Percentiles rank a stretch among this genome's conserved stretches.
Evolutionary conservation across 2,329 filamentous ascomycete genomes (phyloP).

Genomic region (Epichloe sibirici): DNA sequence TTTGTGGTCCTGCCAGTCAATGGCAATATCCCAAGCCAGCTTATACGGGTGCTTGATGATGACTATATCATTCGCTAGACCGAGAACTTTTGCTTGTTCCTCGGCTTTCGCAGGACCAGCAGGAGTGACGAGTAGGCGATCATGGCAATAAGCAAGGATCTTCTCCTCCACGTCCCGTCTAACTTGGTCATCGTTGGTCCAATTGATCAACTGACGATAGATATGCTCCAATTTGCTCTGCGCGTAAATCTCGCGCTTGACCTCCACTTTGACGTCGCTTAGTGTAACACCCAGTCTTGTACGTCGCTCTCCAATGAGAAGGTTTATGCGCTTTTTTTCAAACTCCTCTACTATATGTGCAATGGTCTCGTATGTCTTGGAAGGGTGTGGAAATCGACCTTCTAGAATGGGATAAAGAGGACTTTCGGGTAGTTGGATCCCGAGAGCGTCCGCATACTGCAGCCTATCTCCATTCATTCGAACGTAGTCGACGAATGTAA

Average conservation of each 20-base stretch:
- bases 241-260: conserved; percentile 71
- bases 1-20: conserved; percentile 80
- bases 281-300: conserved; percentile 78
- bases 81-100: conserved; percentile 62
- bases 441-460: conserved; percentile 66
- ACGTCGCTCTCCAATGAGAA: conserved; percentile 75
- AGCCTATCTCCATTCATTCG: conserved; percentile 57
- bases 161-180: conserved; percentile 84
- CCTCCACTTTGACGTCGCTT: conserved; percentile 71
- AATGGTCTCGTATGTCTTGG: conserved; percentile 68
- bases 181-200: conserved; percentile 76
- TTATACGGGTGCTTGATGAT: conserved; percentile 86
- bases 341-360: conserved; percentile 74
- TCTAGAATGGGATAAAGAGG: conserved; percentile 73
- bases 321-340: conserved; percentile 86
- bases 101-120: conserved; percentile 49
- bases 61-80: conserved; percentile 82
- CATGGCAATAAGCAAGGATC: conserved; percentile 67
- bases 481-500: conserved; percentile 68
- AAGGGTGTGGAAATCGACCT: conserved; percentile 68
- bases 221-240: conserved; percentile 67
- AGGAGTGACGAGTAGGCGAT: conserved; percentile 59
- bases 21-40: conserved; percentile 78
- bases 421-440: conserved; percentile 66
- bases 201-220: conserved; percentile 78